A percentile compares a stretch with the other conserved stretches of the same genome.
phyloP scores from a whole-genome alignment of 2,329 filamentous ascomycete species.

The Colletotrichum sp. region DNA sequence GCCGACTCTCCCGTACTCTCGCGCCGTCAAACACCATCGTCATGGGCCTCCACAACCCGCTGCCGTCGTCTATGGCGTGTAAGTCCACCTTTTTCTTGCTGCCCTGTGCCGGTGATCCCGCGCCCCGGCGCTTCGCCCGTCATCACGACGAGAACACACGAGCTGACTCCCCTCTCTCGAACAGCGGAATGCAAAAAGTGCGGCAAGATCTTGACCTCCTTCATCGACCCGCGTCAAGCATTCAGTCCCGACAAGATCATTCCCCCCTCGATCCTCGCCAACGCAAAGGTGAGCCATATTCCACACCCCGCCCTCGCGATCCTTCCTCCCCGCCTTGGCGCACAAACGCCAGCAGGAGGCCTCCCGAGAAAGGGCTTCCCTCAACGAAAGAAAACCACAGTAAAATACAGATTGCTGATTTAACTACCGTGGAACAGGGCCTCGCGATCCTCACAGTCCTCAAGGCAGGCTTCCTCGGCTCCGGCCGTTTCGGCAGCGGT shows the following conservation, averaged over 20 bases:
- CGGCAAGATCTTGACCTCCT: slow-evolving; percentile 92
- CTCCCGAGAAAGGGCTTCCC: not conserved
- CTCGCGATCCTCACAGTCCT: slow-evolving; percentile 86
- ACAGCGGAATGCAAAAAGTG: slow-evolving; percentile 97
- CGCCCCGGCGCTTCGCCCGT: slow-evolving; percentile 21
- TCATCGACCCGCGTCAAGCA: slow-evolving; percentile 90
- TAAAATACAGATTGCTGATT: not conserved
- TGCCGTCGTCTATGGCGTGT: slow-evolving; percentile 72
- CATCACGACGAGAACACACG: not conserved
- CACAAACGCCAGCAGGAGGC: not conserved
- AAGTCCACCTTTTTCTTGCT: slow-evolving; percentile 42
- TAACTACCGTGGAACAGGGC: slow-evolving; percentile 50
- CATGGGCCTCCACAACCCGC: slow-evolving; percentile 71
- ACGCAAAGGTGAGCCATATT: slow-evolving; percentile 74
- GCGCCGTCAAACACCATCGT: slow-evolving; percentile 19
- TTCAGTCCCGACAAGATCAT: slow-evolving; percentile 98
- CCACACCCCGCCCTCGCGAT: slow-evolving; percentile 1
- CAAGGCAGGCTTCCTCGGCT: slow-evolving; percentile 86
- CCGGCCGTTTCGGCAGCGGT: slow-evolving; percentile 80
- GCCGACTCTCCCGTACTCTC: not conserved
- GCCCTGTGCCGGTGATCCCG: slow-evolving; percentile 18
- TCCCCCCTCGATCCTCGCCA: slow-evolving; percentile 84
- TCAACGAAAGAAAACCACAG: not conserved
- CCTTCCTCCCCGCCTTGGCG: not conserved
- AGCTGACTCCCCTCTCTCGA: slow-evolving; percentile 6